Percentiles rank a stretch among this genome's conserved stretches.
These are phyloP conservation scores for Penicillium malachiteum DNA, from an alignment of 495 filamentous ascomycete species.

Conservation along the genomic window DNA sequence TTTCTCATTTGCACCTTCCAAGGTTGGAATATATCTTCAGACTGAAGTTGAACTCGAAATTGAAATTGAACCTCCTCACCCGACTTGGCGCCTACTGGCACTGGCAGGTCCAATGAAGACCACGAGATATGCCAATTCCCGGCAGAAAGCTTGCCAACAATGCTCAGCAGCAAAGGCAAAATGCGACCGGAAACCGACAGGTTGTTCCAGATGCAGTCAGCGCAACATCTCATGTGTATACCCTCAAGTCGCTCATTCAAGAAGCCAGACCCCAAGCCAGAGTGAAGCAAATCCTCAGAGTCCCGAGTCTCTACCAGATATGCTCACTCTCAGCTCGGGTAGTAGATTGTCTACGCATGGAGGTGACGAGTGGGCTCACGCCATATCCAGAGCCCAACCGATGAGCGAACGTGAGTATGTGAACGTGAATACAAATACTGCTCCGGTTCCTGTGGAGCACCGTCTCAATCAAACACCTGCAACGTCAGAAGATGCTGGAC, in stretches of 20 bases:
- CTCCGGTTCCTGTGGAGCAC: too few species aligned
- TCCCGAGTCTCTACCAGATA: constrained; percentile 1
- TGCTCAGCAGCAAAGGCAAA: constrained; percentile 42
- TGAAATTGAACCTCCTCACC: background rate
- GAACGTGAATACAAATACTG: background rate
- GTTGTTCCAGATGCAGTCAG: constrained; percentile 35
- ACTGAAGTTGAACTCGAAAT: too few species aligned
- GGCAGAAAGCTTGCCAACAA: constrained; percentile 44
- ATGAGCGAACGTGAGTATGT: background rate
- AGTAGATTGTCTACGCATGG: too few species aligned
- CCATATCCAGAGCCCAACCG: background rate
- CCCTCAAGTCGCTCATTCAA: background rate
- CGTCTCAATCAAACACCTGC: background rate
- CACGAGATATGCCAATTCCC: constrained; percentile 38
- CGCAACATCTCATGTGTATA: constrained; percentile 21
- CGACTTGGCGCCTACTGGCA: background rate
- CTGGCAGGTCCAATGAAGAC: constrained; percentile 25
- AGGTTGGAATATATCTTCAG: too few species aligned
- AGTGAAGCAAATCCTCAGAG: background rate
- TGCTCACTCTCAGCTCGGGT: background rate
- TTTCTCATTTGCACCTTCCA: too few species aligned
- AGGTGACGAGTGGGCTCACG: background rate
- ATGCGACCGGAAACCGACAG: constrained; percentile 35
- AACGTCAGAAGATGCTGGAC: background rate
- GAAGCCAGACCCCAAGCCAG: background rate